Evolutionary conservation across 2,329 filamentous ascomycete species (phyloP), one percentile per base, ranked within the genome.

Genomic region (Fusarium bactridioides): DNA sequence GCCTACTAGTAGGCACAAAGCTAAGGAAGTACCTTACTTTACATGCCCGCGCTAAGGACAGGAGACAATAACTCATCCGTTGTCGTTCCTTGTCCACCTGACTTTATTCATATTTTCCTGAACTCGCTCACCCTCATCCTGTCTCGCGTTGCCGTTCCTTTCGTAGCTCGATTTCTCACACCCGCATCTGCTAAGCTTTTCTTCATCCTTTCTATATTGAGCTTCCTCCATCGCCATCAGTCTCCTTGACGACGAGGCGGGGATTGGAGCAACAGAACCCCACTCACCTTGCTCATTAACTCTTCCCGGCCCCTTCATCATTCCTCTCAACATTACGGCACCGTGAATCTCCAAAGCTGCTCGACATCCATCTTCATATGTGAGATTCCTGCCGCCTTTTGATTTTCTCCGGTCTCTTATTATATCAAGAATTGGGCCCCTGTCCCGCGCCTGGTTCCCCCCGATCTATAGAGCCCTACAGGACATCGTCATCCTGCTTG

Each of bases 251-350:
- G 25, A 64, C 44, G 70, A 74, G 71, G 73, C 70, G 70, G 70
- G 66, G 68, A 75, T 63, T 29, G 40, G 59, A 72, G 55, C 59
- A 70, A 38, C 33, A 70, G 62, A 72, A 68, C 73, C 72, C 70
- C 74, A 75, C 61, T 72, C 64, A 54, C 38, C 60, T 51, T 64
- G 53, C 72, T 67, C 64, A 71, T 67, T 63, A 54, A 64, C 59
- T 64, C 59, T 65, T 44, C 54, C 54, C 57, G 54, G 47, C 59
- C 48, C 47, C 70, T 69, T 64, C 67, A 64, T 55, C 70, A 38
- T 70, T 58, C 61, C 61, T 51, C 62, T 58, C 72, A 64, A 50
- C 43, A 70, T 48, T 64, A 54, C 68, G 31, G 51, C 56, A 56
- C 51, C 41, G 63, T 45, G 54, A 61, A 50, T 38, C 35, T 58